Evolutionary conservation across 192 early-diverging fungal genomes (phyloP), one percentile per base, ranked within the genome.

Genomic region (Linnemannia elongata): DNA sequence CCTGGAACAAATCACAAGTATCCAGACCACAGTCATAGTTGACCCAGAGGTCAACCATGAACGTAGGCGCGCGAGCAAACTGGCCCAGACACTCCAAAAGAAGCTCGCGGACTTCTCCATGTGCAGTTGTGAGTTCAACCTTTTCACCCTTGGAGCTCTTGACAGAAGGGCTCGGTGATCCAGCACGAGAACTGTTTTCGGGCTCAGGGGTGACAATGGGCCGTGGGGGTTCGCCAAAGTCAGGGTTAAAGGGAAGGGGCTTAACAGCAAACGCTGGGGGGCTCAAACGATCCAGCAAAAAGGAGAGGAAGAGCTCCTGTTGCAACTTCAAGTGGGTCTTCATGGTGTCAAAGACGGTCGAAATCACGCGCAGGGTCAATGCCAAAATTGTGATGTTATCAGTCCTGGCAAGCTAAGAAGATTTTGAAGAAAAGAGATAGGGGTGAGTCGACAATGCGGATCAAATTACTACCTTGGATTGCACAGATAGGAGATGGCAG

Each of bases 1-100:
- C 96, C 81, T 98, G 97, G 92, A 96, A 99, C 72, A 99, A 89
- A 88, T 98, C 95, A 60, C 94, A 93, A 57, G 94, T 93, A 49
- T 94, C 90, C 79, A 96, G 75, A 78, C 97, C 95, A 75, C 97
- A 96, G 88, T 99, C 99, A 86, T 96, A 98, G 87, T 98, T 97
- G 73, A 97, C 93, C 94, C 97, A 99, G 47, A 99, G 90, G 77
- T 99, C 97, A 0, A 93, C 91, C 88, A 96, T 91, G 70, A 98
- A 95, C 2, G 93, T 92, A 22, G 96, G 93, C 57, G 93, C 92
- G 72, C 96, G 88, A 38, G 93, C 94, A 76, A 96, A 93, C 78
- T 96, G 95, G 2, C 92, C 81, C 24, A 97, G 77, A 49, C 94
- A 94, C 81, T 99, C 98, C 7, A 99, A 75, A 45, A 98, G 81